Evolutionary conservation across 1,284 basidiomycete genomes (phyloP), one percentile per base, ranked within the genome.

Genomic region (Trichosporon inkin): DNA sequence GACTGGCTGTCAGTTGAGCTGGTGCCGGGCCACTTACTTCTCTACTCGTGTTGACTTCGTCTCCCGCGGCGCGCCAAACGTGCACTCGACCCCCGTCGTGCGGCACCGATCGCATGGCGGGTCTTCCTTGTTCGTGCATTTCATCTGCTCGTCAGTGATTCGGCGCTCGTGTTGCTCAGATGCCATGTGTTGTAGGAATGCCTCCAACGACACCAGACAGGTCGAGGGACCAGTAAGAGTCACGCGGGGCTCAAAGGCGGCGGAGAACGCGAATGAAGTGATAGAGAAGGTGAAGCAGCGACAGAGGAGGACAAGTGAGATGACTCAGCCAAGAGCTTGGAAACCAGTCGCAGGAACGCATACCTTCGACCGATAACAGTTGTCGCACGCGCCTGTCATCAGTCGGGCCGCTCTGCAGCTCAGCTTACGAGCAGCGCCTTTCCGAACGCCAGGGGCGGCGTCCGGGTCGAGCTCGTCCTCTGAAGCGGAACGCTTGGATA

Each of bases 21-120:
- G 38, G 24, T 36, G 16, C 20, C 17, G 35, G 3, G 16, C 7
- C 7, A 34, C 11, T 11, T 17, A 92, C 90, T 92, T 90, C 63
- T 92, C 79, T 3, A 91, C 90, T 36, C 89, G 89, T 20, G 67
- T 61, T 6, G 66, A 80, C 88, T 76, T 76, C 49, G 63, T 89
- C 60, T 90, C 90, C 2, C 90, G 89, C 51, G 91, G 90, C 66
- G 92, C 93, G 74, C 93, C 90, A 70, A 94, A 93, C 17, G 92
- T 82, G 80, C 91, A 94, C 53, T 89, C 87, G 17, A 92, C 82
- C 7, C 88, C 87, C 20, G 88, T 86, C 68, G 47, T 35, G 32
- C 59, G 41, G 22, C 67, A 68, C 1, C 67, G 54, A 22, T 64
- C 60, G 47, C 67, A 68, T 11, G 67, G 67, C 28, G 91, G 91